Base-by-base conservation (phyloP, 805 yeast genomes). In the Candida koratica region DNA sequence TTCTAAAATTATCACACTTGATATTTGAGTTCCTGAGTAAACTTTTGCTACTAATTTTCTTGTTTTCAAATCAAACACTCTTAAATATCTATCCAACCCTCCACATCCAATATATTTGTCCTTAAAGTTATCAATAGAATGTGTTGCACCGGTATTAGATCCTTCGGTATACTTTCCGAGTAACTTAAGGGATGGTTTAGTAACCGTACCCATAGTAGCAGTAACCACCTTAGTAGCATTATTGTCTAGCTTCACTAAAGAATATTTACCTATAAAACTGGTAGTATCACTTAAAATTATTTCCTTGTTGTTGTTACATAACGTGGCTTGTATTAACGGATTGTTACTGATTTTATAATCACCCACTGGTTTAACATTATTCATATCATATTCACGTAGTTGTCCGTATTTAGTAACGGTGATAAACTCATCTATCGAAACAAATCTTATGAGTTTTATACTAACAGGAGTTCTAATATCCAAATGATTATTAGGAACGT, bases 391-490 rank as follows among this genome's bases (percentile, higher is more conserved):
- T 25, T 67, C 63, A 40, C 96, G 74, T 25, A 87, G 56, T 49
- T 84, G 84, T 0, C 96, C 96, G 45, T 79, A 75, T 37, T 75
- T 64, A 4, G 97, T 86, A 3, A 81, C 73, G 0, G 88, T 73
- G 7, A 83, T 65, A 18, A 87, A 60, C 32, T 71, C 62, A 6
- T 63, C 29, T 25, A 32, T 56, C 15, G 46, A 58, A 30, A 70
- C 37, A 48, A 80, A 76, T 36, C 64, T 55, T 30, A 87, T 67
- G 37, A 72, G 69, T 4, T 79, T 73, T 25, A 86, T 71, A 84
- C 94, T 82, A 8, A 90, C 74, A 4, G 95, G 96, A 5, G 81
- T 93, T 40, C 88, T 71, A 44, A 93, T 61, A 48, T 84, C 94
- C 18, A 90, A 61, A 44, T 73, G 75, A 58, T 83, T 84, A 48